Evolutionary conservation across 129 eudicot genomes (phyloP).

Genomic region (Smallanthus sonchifolius): DNA sequence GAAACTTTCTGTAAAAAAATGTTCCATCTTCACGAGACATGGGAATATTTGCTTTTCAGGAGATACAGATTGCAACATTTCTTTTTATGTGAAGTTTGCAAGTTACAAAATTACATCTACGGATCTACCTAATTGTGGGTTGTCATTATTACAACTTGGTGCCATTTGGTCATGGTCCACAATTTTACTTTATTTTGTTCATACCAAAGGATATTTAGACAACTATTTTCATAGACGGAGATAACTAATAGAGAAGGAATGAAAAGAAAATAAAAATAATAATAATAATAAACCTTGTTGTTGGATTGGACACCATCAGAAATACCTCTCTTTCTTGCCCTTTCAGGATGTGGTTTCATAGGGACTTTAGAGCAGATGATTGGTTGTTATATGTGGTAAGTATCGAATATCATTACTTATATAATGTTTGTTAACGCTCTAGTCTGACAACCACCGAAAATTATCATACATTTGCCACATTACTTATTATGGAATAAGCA

Average conservation of each 20-base stretch:
- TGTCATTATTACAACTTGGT: neutral
- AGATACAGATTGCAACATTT: constrained; percentile 5
- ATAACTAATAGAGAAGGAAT: neutral
- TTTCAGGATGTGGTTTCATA: constrained; percentile 98
- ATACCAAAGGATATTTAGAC: neutral
- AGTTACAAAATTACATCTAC: neutral
- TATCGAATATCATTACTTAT: constrained; percentile 6
- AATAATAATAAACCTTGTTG: neutral
- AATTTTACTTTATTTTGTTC: neutral
- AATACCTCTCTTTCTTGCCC: constrained; percentile 8
- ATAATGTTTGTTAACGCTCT: neutral
- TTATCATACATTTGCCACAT: neutral
- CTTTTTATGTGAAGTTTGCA: neutral
- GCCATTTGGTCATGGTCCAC: neutral
- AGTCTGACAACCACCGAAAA: neutral
- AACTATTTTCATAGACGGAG: neutral
- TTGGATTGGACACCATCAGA: neutral
- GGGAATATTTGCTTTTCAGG: neutral
- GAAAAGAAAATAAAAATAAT: neutral
- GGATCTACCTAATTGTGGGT: constrained; percentile 1
- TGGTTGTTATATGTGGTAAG: constrained; percentile 85
- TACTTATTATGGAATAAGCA: neutral
- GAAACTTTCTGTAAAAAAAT: neutral
- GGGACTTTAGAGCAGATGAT: constrained; percentile 88
- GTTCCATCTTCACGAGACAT: neutral